Evolutionary conservation across 2,329 filamentous ascomycete species (phyloP).

Genomic region (Colletotrichum lini): DNA sequence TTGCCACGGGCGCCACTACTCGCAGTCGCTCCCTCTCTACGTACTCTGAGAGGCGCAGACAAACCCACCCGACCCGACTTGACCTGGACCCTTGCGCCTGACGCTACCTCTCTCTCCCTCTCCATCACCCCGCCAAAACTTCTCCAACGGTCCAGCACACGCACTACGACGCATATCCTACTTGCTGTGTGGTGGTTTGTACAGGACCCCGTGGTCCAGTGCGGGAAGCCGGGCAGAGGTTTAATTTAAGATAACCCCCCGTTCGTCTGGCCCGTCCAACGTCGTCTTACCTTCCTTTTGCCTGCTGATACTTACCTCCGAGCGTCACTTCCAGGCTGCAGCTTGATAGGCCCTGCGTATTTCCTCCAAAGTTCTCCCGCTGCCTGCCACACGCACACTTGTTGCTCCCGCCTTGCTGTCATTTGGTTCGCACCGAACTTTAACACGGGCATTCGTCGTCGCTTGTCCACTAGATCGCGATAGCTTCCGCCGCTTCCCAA

Average conservation of each 20-base stretch:
- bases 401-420: slow-evolving; percentile 8
- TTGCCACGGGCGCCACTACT: slow-evolving; percentile 1
- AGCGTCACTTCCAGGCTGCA: slow-evolving; percentile 41
- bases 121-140: slow-evolving; percentile 28
- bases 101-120: background rate
- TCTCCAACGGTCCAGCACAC: slow-evolving; percentile 21
- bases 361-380: slow-evolving; percentile 21
- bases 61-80: slow-evolving; percentile 16
- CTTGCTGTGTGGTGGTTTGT: background rate
- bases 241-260: slow-evolving; percentile 40
- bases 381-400: slow-evolving; percentile 14
- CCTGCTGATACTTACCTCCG: slow-evolving; percentile 27
- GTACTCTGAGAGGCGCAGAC: slow-evolving; percentile 17
- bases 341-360: slow-evolving; percentile 33
- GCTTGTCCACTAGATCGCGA: background rate
- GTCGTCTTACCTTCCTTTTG: slow-evolving; percentile 12
- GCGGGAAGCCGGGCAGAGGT: slow-evolving; percentile 34
- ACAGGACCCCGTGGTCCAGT: slow-evolving; percentile 31
- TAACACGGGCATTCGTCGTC: slow-evolving; percentile 15
- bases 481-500: background rate
- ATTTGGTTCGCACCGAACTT: slow-evolving; percentile 15
- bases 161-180: slow-evolving; percentile 3
- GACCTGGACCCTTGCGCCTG: slow-evolving; percentile 16
- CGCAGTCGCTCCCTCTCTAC: slow-evolving; percentile 9
- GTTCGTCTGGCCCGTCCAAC: slow-evolving; percentile 38